These are phyloP conservation scores for Dactylellina cionopaga DNA, from an alignment of 2,329 filamentous ascomycete genomes.

Conservation along the genomic window DNA sequence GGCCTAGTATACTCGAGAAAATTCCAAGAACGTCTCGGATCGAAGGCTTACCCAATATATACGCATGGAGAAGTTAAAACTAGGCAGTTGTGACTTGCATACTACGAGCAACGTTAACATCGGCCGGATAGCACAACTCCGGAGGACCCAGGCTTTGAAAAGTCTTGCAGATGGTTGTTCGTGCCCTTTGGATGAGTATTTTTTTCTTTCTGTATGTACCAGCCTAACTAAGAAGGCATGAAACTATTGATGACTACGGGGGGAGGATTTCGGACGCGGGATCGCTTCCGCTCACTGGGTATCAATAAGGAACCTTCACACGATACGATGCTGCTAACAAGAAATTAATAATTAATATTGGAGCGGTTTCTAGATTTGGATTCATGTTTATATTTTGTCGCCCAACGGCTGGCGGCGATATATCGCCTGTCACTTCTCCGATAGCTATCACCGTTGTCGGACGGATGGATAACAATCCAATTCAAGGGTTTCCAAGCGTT, in stretches of 20 bases:
- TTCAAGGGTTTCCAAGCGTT: constrained; percentile 9
- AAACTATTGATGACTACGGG: constrained; percentile 4
- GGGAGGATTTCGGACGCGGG: constrained; percentile 32
- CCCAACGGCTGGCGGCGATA: constrained; percentile 33
- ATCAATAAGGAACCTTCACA: background rate
- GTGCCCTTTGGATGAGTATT: constrained; percentile 1
- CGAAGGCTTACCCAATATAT: background rate
- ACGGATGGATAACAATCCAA: constrained; percentile 11
- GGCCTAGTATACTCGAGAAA: no score
- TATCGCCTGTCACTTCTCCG: constrained; percentile 37
- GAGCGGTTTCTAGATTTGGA: background rate
- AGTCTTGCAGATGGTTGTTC: background rate
- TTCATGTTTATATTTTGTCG: constrained; percentile 6
- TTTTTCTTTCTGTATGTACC: constrained; percentile 5
- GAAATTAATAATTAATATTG: no score
- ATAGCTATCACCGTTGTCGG: constrained; percentile 13
- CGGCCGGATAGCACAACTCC: constrained; percentile 23
- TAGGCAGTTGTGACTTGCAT: constrained; percentile 28
- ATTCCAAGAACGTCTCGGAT: no score
- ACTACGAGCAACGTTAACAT: constrained; percentile 4
- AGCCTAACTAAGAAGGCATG: constrained; percentile 36
- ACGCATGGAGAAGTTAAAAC: constrained; percentile 14
- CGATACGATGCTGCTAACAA: constrained; percentile 15
- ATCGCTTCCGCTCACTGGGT: constrained; percentile 41
- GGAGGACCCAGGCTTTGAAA: background rate